These are phyloP conservation scores for Dillenia suffruticosa DNA, from an alignment of 164 flowering plant species.

Conservation along the genomic window DNA sequence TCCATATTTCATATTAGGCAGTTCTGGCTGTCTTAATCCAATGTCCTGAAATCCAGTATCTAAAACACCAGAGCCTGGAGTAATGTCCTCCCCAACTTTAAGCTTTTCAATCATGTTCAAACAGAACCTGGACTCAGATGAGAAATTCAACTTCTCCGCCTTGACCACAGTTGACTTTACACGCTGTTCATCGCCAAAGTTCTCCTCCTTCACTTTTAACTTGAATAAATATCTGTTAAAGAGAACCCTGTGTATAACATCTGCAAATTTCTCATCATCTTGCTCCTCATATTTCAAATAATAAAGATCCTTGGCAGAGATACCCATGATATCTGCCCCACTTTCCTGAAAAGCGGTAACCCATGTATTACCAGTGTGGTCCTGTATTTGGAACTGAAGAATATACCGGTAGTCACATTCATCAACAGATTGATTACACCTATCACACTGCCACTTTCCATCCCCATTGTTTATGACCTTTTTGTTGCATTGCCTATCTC, in stretches of 20 bases:
- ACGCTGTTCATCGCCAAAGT: slow-evolving; percentile 82
- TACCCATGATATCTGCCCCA: slow-evolving; percentile 85
- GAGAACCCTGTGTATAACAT: slow-evolving; percentile 48
- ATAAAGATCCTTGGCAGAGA: slow-evolving; percentile 74
- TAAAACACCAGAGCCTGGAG: slow-evolving; percentile 22
- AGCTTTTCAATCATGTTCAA: slow-evolving; percentile 51
- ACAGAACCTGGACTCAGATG: slow-evolving; percentile 56
- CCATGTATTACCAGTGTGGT: slow-evolving; percentile 86
- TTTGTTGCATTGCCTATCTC: slow-evolving; percentile 86
- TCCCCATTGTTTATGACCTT: slow-evolving; percentile 92
- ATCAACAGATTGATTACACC: slow-evolving; percentile 67
- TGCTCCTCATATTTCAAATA: slow-evolving; percentile 61
- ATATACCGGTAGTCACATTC: slow-evolving; percentile 90
- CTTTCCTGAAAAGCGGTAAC: slow-evolving; percentile 95
- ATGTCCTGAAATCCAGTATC: slow-evolving; percentile 21
- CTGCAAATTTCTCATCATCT: slow-evolving; percentile 66
- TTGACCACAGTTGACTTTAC: slow-evolving; percentile 75
- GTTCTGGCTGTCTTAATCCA: slow-evolving; percentile 22
- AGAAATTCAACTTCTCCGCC: slow-evolving; percentile 68
- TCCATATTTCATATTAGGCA: slow-evolving; percentile 19
- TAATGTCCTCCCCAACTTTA: slow-evolving; percentile 21
- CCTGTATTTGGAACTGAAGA: slow-evolving; percentile 87
- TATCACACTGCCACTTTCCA: slow-evolving; percentile 91
- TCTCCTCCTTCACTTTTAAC: slow-evolving; percentile 93
- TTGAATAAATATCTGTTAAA: slow-evolving; percentile 61